Conservation (phyloP, 192 early-diverging fungal genomes). For the Hyaloraphidium curvatum region DNA sequence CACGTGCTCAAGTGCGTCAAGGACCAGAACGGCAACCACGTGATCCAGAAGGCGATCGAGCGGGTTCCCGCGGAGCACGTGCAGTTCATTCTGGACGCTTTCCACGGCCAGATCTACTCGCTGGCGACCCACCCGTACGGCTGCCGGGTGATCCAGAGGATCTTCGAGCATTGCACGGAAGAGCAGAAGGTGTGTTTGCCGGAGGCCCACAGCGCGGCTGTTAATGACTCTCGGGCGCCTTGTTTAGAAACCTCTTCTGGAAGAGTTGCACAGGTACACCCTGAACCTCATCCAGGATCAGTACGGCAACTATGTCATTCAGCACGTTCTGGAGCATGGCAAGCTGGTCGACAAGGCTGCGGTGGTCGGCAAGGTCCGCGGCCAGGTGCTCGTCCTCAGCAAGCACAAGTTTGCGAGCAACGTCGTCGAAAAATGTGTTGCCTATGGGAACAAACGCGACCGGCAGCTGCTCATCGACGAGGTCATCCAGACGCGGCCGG, state of each 20-base stretch:
- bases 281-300: constrained; percentile 88
- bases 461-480: constrained; percentile 82
- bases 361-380: constrained; percentile 75
- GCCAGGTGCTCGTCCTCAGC: constrained; percentile 76
- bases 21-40: constrained; percentile 99
- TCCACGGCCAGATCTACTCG: constrained; percentile 88
- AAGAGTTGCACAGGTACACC: constrained; percentile 86
- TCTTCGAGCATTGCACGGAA: constrained; percentile 98
- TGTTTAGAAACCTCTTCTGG: constrained; percentile 54
- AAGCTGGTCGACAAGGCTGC: constrained; percentile 68
- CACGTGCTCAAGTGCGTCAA: constrained; percentile 96
- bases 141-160: constrained; percentile 95
- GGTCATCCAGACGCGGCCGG: constrained; percentile 62
- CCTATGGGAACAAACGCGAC: constrained; percentile 70
- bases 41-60: constrained; percentile 98
- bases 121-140: constrained; percentile 97
- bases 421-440: constrained; percentile 96
- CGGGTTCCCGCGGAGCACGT: constrained; percentile 82
- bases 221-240: neutral
- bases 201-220: neutral
- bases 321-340: constrained; percentile 92
- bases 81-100: constrained; percentile 91
- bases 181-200: constrained; percentile 34
- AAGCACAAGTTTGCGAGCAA: constrained; percentile 99
- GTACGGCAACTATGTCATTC: constrained; percentile 99